Evolutionary conservation across 148 eudicot species (phyloP).

Genomic region (Dysphania ambrosioides): DNA sequence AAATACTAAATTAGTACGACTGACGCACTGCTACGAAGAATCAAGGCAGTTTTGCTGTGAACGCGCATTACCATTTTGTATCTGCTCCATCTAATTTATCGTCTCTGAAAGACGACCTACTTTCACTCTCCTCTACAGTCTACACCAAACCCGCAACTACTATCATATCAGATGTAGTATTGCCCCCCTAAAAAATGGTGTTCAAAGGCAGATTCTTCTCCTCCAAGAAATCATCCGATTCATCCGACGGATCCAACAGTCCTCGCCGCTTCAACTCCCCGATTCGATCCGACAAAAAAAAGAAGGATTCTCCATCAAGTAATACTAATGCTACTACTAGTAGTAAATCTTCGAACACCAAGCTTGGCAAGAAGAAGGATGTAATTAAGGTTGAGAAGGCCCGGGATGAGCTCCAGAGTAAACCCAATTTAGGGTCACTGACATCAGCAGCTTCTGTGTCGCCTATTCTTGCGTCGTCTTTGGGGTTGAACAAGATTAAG

Average conservation of each 20-base stretch:
- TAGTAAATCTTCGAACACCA: neutral
- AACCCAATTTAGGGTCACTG: conserved; percentile 7
- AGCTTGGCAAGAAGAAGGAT: conserved; percentile 29
- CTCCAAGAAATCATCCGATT: conserved; percentile 62
- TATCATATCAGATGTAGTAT: neutral
- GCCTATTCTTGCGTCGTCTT: conserved; percentile 81
- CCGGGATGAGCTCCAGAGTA: conserved; percentile 16
- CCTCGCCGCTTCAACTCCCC: conserved; percentile 80
- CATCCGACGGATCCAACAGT: conserved; percentile 68
- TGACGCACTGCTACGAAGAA: too few species aligned
- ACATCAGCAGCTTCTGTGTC: conserved; percentile 61
- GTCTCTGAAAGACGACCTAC: too few species aligned
- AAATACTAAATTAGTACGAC: too few species aligned
- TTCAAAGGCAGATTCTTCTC: conserved; percentile 96
- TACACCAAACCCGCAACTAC: too few species aligned
- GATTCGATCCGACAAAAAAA: conserved; percentile 72
- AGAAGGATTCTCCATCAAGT: too few species aligned
- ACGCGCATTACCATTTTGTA: neutral
- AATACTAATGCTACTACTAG: too few species aligned
- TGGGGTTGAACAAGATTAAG: conserved; percentile 91
- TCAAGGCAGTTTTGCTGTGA: neutral
- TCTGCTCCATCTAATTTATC: too few species aligned
- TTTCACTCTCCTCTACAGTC: too few species aligned
- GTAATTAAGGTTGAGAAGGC: conserved; percentile 36
- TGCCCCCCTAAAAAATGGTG: conserved; percentile 48